Percentiles rank a stretch among this genome's conserved stretches.
Evolutionary conservation across 2,329 filamentous ascomycete genomes (phyloP).

Genomic region (Phoma herbarum): DNA sequence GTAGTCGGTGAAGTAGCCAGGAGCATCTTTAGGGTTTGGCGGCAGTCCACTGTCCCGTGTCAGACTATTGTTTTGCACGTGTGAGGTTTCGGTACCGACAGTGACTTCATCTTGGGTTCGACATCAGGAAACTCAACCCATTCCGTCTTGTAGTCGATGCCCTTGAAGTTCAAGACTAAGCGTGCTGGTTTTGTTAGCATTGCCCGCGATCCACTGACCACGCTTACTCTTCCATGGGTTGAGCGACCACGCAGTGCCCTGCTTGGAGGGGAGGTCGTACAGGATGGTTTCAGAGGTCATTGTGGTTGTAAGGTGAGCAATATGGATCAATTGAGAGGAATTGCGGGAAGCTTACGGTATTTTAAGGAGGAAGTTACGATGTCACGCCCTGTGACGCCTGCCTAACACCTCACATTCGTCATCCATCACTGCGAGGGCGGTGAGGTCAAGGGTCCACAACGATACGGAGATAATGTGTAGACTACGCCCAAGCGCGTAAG

Average conservation of each 20-base stretch:
- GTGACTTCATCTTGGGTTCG: conserved; percentile 62
- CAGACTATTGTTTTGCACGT: background rate
- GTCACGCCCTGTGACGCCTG: background rate
- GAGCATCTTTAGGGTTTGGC: conserved; percentile 53
- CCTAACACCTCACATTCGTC: conserved; percentile 1
- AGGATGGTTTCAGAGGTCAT: conserved; percentile 59
- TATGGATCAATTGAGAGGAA: background rate
- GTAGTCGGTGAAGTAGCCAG: conserved; percentile 54
- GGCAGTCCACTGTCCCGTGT: conserved; percentile 51
- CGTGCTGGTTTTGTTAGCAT: conserved; percentile 59
- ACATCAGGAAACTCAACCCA: conserved; percentile 76
- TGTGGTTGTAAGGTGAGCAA: background rate
- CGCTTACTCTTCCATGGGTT: conserved; percentile 75
- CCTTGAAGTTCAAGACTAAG: conserved; percentile 72
- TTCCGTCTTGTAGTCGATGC: conserved; percentile 71
- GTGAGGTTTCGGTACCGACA: conserved; percentile 53
- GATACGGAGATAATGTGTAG: conserved; percentile 1
- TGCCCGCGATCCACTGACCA: too few relatives aligned
- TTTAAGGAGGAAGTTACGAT: background rate
- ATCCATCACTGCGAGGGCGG: conserved; percentile 9
- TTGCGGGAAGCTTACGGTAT: background rate
- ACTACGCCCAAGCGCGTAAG: conserved; percentile 1
- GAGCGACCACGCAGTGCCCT: conserved; percentile 65
- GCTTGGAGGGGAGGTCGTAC: conserved; percentile 69
- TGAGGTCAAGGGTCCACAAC: conserved; percentile 6